A percentile compares a stretch with the other conserved stretches of the same genome.
phyloP scores from a whole-genome alignment of 2,329 filamentous ascomycete species.

The Pseudogymnoascus sp. region DNA sequence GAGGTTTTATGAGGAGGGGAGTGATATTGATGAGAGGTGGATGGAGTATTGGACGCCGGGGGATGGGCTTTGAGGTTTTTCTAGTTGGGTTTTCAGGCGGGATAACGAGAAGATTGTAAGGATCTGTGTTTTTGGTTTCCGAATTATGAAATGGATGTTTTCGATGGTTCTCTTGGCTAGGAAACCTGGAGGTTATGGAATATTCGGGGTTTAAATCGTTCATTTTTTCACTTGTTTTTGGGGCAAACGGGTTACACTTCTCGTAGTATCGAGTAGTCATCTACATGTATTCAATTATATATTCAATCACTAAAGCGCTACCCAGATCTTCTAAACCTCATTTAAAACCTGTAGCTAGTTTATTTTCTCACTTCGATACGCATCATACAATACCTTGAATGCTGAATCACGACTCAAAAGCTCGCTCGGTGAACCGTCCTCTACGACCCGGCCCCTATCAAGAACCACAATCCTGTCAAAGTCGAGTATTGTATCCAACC shows the following conservation, averaged over 20 bases:
- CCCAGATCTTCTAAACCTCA: background rate
- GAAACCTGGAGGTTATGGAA: background rate
- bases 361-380: background rate
- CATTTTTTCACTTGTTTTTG: background rate
- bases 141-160: background rate
- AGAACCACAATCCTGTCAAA: conserved; percentile 43
- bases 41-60: conserved; percentile 31
- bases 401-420: conserved; percentile 40
- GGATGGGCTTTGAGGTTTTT: conserved; percentile 6
- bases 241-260: background rate
- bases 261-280: too few species aligned
- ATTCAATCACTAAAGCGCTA: background rate
- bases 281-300: background rate
- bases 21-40: conserved; percentile 27
- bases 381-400: conserved; percentile 16
- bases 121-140: background rate
- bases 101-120: background rate
- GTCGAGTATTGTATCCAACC: conserved; percentile 37
- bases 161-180: background rate
- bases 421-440: conserved; percentile 77
- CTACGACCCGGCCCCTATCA: conserved; percentile 52
- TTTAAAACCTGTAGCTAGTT: background rate
- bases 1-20: conserved; percentile 33
- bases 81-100: too few species aligned
- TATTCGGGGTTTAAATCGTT: background rate